phyloP scores from a whole-genome alignment of 2,329 filamentous ascomycete species.

The Claviceps humidiphila region DNA sequence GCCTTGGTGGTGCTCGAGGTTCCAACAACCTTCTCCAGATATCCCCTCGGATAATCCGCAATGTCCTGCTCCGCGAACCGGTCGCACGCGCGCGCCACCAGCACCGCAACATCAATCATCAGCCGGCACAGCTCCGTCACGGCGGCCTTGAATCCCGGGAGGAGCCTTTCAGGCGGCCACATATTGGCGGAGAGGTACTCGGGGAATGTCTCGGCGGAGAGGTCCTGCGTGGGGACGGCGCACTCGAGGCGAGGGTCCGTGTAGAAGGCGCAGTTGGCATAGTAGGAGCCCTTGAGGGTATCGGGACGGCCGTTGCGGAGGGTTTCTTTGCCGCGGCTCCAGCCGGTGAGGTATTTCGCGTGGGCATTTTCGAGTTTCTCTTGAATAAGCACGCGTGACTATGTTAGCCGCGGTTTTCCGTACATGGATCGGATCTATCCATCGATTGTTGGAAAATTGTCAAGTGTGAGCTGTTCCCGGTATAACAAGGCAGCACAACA shows the following conservation, averaged over 20 bases:
- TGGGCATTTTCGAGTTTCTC: conserved; percentile 44
- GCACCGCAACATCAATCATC: conserved; percentile 77
- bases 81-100: conserved; percentile 87
- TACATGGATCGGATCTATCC: too few species aligned
- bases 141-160: conserved; percentile 63
- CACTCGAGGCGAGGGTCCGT: conserved; percentile 49
- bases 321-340: conserved; percentile 73
- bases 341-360: conserved; percentile 56
- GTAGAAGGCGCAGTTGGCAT: conserved; percentile 72
- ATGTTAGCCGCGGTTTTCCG: too few species aligned
- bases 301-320: conserved; percentile 67
- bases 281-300: conserved; percentile 71
- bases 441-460: too few species aligned
- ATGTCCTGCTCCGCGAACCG: conserved; percentile 71
- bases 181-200: conserved; percentile 86
- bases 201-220: conserved; percentile 52
- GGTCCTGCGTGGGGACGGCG: conserved; percentile 44
- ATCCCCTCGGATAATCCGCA: conserved; percentile 59
- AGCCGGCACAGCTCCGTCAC: conserved; percentile 66
- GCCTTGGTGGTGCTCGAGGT: conserved; percentile 84
- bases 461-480: too few species aligned
- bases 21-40: conserved; percentile 76
- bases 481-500: too few species aligned
- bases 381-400: conserved; percentile 10
- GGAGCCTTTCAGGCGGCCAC: conserved; percentile 58